A percentile compares a stretch with the other conserved stretches of the same genome.
Evolutionary conservation across 2,329 filamentous ascomycete species (phyloP).

Genomic region (Periconia macrospinosa): DNA sequence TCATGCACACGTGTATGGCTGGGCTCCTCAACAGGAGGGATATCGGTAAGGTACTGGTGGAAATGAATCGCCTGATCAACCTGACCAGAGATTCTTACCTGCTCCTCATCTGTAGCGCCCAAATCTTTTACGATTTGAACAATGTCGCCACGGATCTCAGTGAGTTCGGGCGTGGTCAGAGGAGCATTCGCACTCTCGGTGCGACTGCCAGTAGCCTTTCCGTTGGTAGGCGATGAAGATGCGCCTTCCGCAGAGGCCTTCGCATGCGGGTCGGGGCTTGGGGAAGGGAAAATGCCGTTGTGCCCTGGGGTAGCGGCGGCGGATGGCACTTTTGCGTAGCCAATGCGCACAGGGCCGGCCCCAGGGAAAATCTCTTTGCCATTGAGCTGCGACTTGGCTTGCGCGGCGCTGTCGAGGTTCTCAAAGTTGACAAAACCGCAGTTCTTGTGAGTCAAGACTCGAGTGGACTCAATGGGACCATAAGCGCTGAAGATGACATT

Average conservation of each 20-base stretch:
- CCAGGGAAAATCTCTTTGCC: conserved; percentile 98
- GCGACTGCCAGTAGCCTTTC: conserved; percentile 37
- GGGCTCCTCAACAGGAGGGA: conserved; percentile 85
- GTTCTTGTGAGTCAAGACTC: conserved; percentile 97
- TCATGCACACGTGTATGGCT: conserved; percentile 88
- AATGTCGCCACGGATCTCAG: conserved; percentile 81
- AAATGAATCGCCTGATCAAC: conserved; percentile 78
- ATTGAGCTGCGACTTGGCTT: conserved; percentile 85
- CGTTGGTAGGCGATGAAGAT: conserved; percentile 39
- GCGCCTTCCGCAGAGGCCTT: conserved; percentile 51
- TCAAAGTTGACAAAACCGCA: conserved; percentile 99
- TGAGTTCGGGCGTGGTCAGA: conserved; percentile 70
- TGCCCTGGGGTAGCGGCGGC: conserved; percentile 85
- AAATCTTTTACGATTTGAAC: conserved; percentile 84
- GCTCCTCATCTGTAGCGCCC: conserved; percentile 80
- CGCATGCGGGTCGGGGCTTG: conserved; percentile 82
- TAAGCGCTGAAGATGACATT: conserved; percentile 95
- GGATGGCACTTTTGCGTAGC: conserved; percentile 94
- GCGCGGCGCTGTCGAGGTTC: conserved; percentile 83
- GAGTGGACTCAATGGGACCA: conserved; percentile 84
- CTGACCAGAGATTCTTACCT: conserved; percentile 68
- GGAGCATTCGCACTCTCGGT: conserved; percentile 54
- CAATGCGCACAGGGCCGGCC: conserved; percentile 90
- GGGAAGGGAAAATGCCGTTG: conserved; percentile 84
- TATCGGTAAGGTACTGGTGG: conserved; percentile 74